Conservation (phyloP, 1,139 yeast species). For the Blastobotrys ciferrii region DNA sequence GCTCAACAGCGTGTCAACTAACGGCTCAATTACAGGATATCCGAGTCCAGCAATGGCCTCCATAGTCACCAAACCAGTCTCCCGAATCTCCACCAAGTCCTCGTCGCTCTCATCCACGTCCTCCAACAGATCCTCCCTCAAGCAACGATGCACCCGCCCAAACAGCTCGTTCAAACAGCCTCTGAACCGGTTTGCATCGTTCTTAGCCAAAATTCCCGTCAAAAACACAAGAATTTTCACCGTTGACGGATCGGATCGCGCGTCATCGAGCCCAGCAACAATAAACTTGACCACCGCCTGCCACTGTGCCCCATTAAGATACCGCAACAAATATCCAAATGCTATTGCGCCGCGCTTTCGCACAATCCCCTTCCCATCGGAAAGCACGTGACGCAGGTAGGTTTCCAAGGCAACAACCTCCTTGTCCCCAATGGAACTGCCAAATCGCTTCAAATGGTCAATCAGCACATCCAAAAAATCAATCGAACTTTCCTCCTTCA, state of each 20-base stretch:
- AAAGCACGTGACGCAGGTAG: slow-evolving; percentile 28
- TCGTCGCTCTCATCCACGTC: slow-evolving; percentile 19
- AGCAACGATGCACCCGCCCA: slow-evolving; percentile 25
- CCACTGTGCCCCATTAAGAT: slow-evolving; percentile 35
- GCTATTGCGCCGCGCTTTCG: slow-evolving; percentile 50
- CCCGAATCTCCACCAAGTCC: slow-evolving; percentile 34
- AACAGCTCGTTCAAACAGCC: slow-evolving; percentile 25
- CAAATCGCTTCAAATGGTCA: slow-evolving; percentile 57
- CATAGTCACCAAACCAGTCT: slow-evolving; percentile 33
- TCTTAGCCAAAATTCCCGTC: slow-evolving; percentile 31
- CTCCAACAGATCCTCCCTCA: slow-evolving; percentile 23
- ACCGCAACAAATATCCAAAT: slow-evolving; percentile 47
- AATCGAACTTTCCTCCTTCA: slow-evolving; percentile 39
- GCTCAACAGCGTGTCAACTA: slow-evolving; percentile 37
- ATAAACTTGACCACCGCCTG: slow-evolving; percentile 27
- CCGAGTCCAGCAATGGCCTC: slow-evolving; percentile 32
- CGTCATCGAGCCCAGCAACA: slow-evolving; percentile 20
- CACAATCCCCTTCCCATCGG: slow-evolving; percentile 30
- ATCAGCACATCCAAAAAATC: slow-evolving; percentile 65
- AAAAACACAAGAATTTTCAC: slow-evolving; percentile 28
- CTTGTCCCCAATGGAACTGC: slow-evolving; percentile 44
- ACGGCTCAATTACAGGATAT: slow-evolving; percentile 28
- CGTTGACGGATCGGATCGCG: slow-evolving; percentile 13
- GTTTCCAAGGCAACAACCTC: slow-evolving; percentile 44
- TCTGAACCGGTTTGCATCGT: slow-evolving; percentile 31